Base-by-base conservation (phyloP, 768 basidiomycete species). In the Dioszegia aurantiaca region DNA sequence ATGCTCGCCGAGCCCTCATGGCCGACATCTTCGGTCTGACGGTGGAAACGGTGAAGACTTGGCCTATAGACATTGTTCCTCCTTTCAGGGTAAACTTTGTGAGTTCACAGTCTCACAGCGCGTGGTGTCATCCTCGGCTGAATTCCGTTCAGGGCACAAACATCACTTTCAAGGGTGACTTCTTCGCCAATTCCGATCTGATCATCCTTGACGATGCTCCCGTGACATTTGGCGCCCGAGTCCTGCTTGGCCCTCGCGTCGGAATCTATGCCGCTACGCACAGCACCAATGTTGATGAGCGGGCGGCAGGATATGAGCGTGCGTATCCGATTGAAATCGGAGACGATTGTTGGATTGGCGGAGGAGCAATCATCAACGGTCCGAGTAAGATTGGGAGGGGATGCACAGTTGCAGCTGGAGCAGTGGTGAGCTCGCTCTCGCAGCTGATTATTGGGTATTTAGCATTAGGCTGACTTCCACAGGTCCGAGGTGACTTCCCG, bases 281-380 rank as follows among this genome's bases (percentile, higher is more conserved):
- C 43, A 30, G 24, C 16, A 51, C 55, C 23, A 55, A 61, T 39
- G 39, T 61, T 8, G 53, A 49, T 10, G 55, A 56, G 42, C 45
- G 60, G 10, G 28, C 26, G 17, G 55, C 27, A 17, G 60, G 60
- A 3, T 57, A 33, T 19, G 60, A 61, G 33, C 55, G 60, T 2
- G 60, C 55, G 11, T 61, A 61, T 40, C 60, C 60, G 16, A 42
- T 61, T 10, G 43, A 61, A 30, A 61, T 61, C 1, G 60, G 55
- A 1, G 60, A 56, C 26, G 60, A 61, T 31, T 49, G 47, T 24
- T 61, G 60, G 60, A 56, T 61, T n/a, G 60, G 60, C 19, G 60
- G 51, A 27, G 54, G 54, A 16, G 54, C 43, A 19, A 61, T 49
- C 54, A 61, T 61, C 47, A 51, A 56, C 27, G 47, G 55, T 5